Base-by-base conservation (phyloP, 2,329 filamentous ascomycete genomes). In the Arthrobotrys pseudoclavata region DNA sequence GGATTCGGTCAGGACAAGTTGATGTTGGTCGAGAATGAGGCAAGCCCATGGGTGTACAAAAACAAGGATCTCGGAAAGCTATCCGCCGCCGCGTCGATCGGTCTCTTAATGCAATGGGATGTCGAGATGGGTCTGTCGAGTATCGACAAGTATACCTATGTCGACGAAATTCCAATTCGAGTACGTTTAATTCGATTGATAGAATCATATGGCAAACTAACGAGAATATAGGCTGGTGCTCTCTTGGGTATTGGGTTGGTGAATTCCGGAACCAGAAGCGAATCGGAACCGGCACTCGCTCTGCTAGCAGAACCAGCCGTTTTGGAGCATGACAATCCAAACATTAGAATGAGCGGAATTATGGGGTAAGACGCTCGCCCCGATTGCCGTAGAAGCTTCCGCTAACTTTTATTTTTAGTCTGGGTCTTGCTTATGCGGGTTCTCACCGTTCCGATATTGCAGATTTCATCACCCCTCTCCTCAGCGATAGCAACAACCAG, bases 21-120 rank as follows among this genome's bases (percentile, higher is more conserved):
- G 89, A 97, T 99, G 95, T 87, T 98, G 72, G 91, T 93, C 48
- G 91, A 96, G 20, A 91, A 92, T 75, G 91, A 94, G 79, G 96
- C 97, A 86, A 91, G 92, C 81, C 92, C 91, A 79, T 99, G 96
- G 95, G 93, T 99, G 3, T 99, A 94, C 93, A 99, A 98, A 87
- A 98, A 96, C 20, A 99, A 99, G 85, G 94, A 96, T 48, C 94
- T 97, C 82, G 96, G 96, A 79, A 97, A 97, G 94, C 88, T 97
- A 85, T 98, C 96, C 0, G 97, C 95, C 0, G 92, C 96, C 45
- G 96, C 96, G 3, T 98, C 96, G 0, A 86, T 97, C 81, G 96
- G 96, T 82, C 95, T 96, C 82, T 87, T 99, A 18, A 87, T 97
- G 83, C 89, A 97, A 82, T 97, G 96, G 92, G 95, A 99, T 82